Conservation (phyloP, 352 stramenopile genomes). For the Globisporangium takayamanum region DNA sequence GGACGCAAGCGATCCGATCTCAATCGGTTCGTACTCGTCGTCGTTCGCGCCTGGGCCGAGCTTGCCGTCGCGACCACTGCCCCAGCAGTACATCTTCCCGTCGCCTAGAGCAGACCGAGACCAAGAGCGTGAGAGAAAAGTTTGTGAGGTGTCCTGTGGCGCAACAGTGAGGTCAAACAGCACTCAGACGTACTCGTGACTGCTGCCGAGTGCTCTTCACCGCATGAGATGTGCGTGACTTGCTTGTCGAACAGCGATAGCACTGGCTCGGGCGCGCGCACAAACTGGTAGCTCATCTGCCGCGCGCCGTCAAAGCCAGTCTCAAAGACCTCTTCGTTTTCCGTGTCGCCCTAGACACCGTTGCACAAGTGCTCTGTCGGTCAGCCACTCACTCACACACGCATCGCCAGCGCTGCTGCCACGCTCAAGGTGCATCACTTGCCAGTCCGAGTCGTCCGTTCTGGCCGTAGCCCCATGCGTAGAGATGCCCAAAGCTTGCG, state of each 20-base stretch:
- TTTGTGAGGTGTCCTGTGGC: too few relatives aligned
- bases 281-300: constrained; percentile 65
- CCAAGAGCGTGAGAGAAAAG: too few relatives aligned
- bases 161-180: neutral
- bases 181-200: constrained; percentile 30
- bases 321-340: constrained; percentile 62
- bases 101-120: constrained; percentile 24
- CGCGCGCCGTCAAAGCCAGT: constrained; percentile 56
- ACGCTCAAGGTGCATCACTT: constrained; percentile 2
- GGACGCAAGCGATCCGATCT: constrained; percentile 45
- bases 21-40: constrained; percentile 42
- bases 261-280: constrained; percentile 40
- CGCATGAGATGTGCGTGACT: constrained; percentile 45
- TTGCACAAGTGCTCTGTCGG: neutral
- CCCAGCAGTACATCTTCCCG: constrained; percentile 65
- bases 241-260: constrained; percentile 37
- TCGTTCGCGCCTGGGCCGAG: constrained; percentile 55
- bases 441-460: constrained; percentile 63
- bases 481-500: constrained; percentile 35
- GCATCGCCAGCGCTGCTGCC: neutral
- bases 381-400: neutral
- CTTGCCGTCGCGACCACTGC: constrained; percentile 53
- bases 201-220: constrained; percentile 58
- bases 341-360: constrained; percentile 39
- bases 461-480: constrained; percentile 62